Conservation (phyloP, 768 basidiomycete species). For the Russula compacta region DNA sequence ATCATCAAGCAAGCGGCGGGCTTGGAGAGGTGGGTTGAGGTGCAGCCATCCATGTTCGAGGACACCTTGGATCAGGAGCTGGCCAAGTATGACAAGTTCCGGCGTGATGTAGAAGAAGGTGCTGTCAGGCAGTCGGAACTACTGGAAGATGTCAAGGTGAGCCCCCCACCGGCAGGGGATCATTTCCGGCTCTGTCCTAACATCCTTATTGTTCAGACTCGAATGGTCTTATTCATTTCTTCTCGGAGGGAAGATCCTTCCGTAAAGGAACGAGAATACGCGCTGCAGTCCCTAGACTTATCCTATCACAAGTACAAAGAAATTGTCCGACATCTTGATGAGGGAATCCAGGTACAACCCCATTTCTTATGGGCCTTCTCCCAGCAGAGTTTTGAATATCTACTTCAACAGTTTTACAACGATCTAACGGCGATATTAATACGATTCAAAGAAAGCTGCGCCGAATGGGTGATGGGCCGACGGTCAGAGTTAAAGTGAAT, state of each 20-base stretch:
- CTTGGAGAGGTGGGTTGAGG: conserved; percentile 57
- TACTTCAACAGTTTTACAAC: conserved; percentile 71
- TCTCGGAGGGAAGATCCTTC: conserved; percentile 70
- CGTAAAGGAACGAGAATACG: conserved; percentile 73
- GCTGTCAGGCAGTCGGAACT: conserved; percentile 53
- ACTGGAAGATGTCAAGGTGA: conserved; percentile 60
- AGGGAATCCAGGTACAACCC: conserved; percentile 66
- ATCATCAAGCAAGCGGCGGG: conserved; percentile 59
- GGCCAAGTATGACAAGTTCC: conserved; percentile 69
- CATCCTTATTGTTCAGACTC: conserved; percentile 32
- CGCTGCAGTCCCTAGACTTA: conserved; percentile 71
- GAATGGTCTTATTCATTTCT: conserved; percentile 65
- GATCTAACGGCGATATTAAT: conserved; percentile 64
- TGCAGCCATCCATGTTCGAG: conserved; percentile 83
- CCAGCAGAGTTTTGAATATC: not conserved
- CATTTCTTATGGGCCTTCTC: not conserved
- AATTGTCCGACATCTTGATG: conserved; percentile 74
- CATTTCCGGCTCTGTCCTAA: not conserved
- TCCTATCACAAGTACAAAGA: conserved; percentile 86
- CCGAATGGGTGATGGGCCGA: conserved; percentile 62
- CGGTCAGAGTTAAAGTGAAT: conserved; percentile 65
- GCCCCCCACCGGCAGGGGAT: conserved; percentile 10
- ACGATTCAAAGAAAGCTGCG: conserved; percentile 69
- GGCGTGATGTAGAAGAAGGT: conserved; percentile 44
- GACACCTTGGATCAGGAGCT: conserved; percentile 71